Evolutionary conservation across 1,284 basidiomycete genomes (phyloP).

Genomic region (Puccinia novopanici): DNA sequence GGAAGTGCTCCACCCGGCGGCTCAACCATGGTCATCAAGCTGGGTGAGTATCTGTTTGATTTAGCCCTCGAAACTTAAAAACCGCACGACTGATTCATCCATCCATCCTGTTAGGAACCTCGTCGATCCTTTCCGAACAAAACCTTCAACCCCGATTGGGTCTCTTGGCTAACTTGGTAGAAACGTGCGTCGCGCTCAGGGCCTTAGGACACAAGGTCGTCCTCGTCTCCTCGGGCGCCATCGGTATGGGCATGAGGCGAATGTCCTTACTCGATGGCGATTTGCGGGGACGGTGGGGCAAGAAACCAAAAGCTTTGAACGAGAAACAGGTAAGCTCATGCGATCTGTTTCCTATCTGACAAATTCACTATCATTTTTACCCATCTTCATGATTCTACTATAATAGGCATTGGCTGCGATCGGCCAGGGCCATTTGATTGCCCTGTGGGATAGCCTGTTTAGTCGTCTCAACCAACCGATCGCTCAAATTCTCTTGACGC

Average conservation of each 20-base stretch:
- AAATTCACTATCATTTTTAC: too few species aligned
- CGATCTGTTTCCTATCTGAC: neutral
- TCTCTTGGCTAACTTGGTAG: constrained; percentile 85
- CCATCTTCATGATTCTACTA: too few species aligned
- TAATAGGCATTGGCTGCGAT: constrained; percentile 83
- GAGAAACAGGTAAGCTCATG: constrained; percentile 75
- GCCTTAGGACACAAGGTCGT: constrained; percentile 86
- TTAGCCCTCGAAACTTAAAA: too few species aligned
- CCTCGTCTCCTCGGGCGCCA: constrained; percentile 92
- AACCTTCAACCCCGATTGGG: constrained; percentile 83
- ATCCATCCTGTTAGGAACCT: constrained; percentile 68
- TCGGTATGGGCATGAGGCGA: constrained; percentile 86
- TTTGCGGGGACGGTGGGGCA: constrained; percentile 64
- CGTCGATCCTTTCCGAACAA: constrained; percentile 86
- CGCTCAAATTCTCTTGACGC: constrained; percentile 88
- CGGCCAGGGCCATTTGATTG: constrained; percentile 92
- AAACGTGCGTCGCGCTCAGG: constrained; percentile 80
- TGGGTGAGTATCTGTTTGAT: constrained; percentile 63
- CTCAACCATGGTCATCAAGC: constrained; percentile 78
- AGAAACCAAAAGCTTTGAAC: constrained; percentile 77
- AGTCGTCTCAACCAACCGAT: constrained; percentile 89
- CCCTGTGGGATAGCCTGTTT: constrained; percentile 95
- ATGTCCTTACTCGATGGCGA: constrained; percentile 64
- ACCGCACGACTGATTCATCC: neutral
- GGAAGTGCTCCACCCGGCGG: neutral